phyloP scores from a whole-genome alignment of 2,329 filamentous ascomycete genomes.

The Orbilia quercus region DNA sequence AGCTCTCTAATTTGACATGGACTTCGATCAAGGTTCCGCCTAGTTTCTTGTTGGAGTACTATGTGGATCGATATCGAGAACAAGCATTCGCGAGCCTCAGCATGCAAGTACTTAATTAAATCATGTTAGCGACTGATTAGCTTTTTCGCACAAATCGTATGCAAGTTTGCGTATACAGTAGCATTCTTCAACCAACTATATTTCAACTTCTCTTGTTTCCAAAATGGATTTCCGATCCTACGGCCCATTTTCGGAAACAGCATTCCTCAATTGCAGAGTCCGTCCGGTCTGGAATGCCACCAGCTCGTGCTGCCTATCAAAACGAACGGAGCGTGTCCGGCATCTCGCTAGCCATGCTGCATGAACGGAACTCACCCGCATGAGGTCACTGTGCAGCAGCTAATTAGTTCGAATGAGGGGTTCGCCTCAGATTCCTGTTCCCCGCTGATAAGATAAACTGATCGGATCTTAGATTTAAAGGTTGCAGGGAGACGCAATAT shows the following conservation, averaged over 20 bases:
- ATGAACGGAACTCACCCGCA: conserved; percentile 13
- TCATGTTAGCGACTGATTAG: no score
- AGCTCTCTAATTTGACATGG: conserved; percentile 31
- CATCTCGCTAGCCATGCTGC: conserved; percentile 43
- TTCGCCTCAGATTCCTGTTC: not conserved
- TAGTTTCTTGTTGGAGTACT: conserved; percentile 23
- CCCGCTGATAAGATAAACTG: not conserved
- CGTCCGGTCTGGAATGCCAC: conserved; percentile 29
- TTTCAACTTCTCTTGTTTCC: not conserved
- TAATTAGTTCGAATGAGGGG: not conserved
- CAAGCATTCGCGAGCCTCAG: no score
- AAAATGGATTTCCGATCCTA: conserved; percentile 9
- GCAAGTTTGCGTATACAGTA: conserved; percentile 1
- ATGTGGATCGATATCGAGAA: no score
- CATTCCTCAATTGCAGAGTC: conserved; percentile 18
- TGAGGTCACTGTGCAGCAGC: conserved; percentile 51
- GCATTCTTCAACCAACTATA: not conserved
- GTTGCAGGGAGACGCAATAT: no score
- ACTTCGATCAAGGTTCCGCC: conserved; percentile 24
- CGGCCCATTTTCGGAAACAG: conserved; percentile 22
- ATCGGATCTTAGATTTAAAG: not conserved
- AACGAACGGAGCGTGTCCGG: conserved; percentile 45
- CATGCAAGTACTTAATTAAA: not conserved
- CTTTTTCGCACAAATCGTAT: not conserved
- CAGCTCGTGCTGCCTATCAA: conserved; percentile 33